Evolutionary conservation across 495 filamentous ascomycete species (phyloP), one percentile per base, ranked within the genome.

Genomic region (Penicillium cinerascens): DNA sequence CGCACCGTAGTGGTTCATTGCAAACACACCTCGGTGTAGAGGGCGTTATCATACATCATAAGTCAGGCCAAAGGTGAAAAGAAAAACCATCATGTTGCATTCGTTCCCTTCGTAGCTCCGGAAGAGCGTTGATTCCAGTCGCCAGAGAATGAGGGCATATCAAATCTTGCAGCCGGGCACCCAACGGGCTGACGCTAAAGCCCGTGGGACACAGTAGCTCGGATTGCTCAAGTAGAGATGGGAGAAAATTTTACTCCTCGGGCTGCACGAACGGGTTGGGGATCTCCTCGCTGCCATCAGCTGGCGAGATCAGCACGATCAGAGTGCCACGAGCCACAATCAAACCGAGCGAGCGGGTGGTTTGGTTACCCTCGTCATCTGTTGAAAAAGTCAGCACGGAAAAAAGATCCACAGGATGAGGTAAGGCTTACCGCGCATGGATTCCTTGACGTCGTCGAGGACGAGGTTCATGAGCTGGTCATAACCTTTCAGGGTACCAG

Each of bases 401-500:
- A 15, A 9, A 37, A 37, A 2, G 8, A 7, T 6, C 8, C 16
- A 38, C 18, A 23, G 20, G 8, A 36, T 6, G 2, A 3, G 17
- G 17, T 11, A n/a, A 27, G 21, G 59, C 64, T 16, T 61, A 96
- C 92, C 92, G 75, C 88, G 79, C 71, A 96, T 80, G 20, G 84
- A 75, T 67, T 98, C 93, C 71, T 95, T 85, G 18, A 93, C 92
- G 47, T 97, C 89, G 61, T 97, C 95, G 44, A 98, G 77, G 18
- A 98, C 93, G 47, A 98, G 75, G 68, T 97, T 98, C 92, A 97
- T 97, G 33, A 98, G 77, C 59, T 92, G 91, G 61, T 98, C 93
- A 60, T 90, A 96, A 42, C 93, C 93, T 65, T 97, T 98, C 9
- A 98, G 80, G 5, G 81, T 87, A 42, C 93, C 93, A 10, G 81